phyloP scores from a whole-genome alignment of 1,284 basidiomycete species.

The Anthracocystis walkeri region DNA sequence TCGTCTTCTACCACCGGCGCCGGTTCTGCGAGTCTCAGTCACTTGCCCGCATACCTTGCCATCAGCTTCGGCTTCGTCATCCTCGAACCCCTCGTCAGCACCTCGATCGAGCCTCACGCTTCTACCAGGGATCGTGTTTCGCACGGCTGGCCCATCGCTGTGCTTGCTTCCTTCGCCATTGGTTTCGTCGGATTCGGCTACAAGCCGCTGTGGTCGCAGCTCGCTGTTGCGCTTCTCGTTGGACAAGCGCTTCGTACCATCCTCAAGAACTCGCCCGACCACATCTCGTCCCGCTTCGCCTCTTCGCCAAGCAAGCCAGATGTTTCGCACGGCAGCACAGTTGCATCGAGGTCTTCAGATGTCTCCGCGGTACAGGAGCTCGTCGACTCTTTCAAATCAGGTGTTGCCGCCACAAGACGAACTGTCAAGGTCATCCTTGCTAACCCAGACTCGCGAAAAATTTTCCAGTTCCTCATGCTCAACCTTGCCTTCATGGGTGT shows the following conservation, averaged over 20 bases:
- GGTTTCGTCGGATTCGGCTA: conserved; percentile 63
- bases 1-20: conserved; percentile 4
- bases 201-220: conserved; percentile 40
- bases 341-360: conserved; percentile 33
- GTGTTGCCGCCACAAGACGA: conserved; percentile 51
- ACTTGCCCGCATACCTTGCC: conserved; percentile 61
- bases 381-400: conserved; percentile 21
- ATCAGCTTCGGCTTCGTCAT: conserved; percentile 58
- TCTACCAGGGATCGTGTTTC: conserved; percentile 51
- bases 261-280: conserved; percentile 61
- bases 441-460: conserved; percentile 90
- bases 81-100: conserved; percentile 62
- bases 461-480: conserved; percentile 95
- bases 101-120: conserved; percentile 64
- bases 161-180: conserved; percentile 53
- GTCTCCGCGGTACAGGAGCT: conserved; percentile 47
- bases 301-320: conserved; percentile 21
- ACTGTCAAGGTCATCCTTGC: conserved; percentile 84
- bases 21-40: conserved; percentile 19
- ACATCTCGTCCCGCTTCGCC: conserved; percentile 49
- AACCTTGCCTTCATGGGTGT: conserved; percentile 94
- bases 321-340: neutral
- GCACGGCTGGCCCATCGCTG: conserved; percentile 66
- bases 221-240: conserved; percentile 48
- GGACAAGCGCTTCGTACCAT: conserved; percentile 60